Evolutionary conservation across 2,329 filamentous ascomycete genomes (phyloP).

Genomic region (Pestalotiopsis fici): DNA sequence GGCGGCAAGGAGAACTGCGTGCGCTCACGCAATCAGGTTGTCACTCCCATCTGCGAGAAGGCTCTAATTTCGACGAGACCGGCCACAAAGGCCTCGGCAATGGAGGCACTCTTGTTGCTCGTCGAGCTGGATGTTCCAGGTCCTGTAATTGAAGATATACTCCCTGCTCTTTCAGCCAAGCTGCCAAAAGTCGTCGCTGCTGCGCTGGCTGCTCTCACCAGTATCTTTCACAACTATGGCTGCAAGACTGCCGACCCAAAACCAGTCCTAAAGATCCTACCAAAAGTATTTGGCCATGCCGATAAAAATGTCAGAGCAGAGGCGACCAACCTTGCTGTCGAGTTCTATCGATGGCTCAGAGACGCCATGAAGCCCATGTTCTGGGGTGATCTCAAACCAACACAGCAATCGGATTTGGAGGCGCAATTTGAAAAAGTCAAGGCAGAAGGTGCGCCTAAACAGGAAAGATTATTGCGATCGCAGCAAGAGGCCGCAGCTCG

Average conservation of each 20-base stretch:
- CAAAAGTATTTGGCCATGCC: conserved; percentile 91
- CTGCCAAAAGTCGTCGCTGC: conserved; percentile 85
- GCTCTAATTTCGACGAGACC: conserved; percentile 85
- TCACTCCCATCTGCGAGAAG: conserved; percentile 86
- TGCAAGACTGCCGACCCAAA: conserved; percentile 95
- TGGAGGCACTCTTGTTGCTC: conserved; percentile 85
- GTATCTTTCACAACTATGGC: conserved; percentile 91
- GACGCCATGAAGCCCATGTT: conserved; percentile 99
- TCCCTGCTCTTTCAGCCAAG: conserved; percentile 83
- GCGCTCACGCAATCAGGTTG: conserved; percentile 74
- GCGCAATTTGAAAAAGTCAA: conserved; percentile 94
- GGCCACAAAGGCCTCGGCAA: conserved; percentile 81
- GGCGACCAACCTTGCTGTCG: conserved; percentile 86
- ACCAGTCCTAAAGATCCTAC: conserved; percentile 81
- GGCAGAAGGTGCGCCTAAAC: conserved; percentile 82
- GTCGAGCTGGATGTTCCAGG: conserved; percentile 86
- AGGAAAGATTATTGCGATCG: conserved; percentile 83
- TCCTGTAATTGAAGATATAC: conserved; percentile 85
- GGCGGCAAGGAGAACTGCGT: conserved; percentile 78
- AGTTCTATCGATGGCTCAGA: conserved; percentile 94
- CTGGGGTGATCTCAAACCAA: conserved; percentile 92
- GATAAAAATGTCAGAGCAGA: conserved; percentile 98
- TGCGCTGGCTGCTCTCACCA: conserved; percentile 61
- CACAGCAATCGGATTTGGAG: conserved; percentile 92
- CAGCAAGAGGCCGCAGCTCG: conserved; percentile 83